Evolutionary conservation across 2,329 filamentous ascomycete genomes (phyloP), one percentile per base, ranked within the genome.

Genomic region (Ophiosphaerella korrae): DNA sequence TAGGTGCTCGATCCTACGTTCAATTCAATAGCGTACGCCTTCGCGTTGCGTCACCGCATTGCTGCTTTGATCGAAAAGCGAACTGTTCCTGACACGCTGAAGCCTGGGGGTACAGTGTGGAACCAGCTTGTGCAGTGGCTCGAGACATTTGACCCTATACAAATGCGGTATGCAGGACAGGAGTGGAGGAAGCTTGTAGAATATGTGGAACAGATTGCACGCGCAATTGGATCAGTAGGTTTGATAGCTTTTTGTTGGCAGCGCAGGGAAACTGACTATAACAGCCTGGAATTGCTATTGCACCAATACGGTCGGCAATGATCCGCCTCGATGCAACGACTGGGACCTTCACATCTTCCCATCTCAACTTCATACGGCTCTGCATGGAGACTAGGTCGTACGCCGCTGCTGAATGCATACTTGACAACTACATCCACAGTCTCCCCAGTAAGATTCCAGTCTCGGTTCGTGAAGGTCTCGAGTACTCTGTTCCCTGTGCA

Each of bases 391-490:
- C 80, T 29, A 74, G 82, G 58, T 74, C 74, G 34, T 82, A 84
- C 50, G 77, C 78, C 12, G 78, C 80, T 21, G 84, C 82, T 2
- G 74, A 88, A 5, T 80, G 80, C 3, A 78, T 90, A 8, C 75
- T 92, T 24, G 81, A 88, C 60, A 84, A 83, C 52, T 79, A 83
- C 45, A 85, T 90, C 50, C 80, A 88, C 52, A 88, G 85, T 60
- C 87, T 86, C 52, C 86, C 88, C 0, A 76, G 68, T 5, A 65
- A 63, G 29, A 66, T 72, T 52, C 68, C 39, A 29, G 50, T 46
- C 16, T 39, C n/a, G 1, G 62, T 66, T 12, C 64, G 63, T 6
- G 70, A 74, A 41, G 57, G 57, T 5, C 55, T 74, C 18, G 73
- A 77, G 37, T 74, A 74, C 42, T 75, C 74, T 7, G 62, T 73